Evolutionary conservation across 257 asterid species (phyloP), one percentile per base, ranked within the genome.

Genomic region (Solanum okadae): DNA sequence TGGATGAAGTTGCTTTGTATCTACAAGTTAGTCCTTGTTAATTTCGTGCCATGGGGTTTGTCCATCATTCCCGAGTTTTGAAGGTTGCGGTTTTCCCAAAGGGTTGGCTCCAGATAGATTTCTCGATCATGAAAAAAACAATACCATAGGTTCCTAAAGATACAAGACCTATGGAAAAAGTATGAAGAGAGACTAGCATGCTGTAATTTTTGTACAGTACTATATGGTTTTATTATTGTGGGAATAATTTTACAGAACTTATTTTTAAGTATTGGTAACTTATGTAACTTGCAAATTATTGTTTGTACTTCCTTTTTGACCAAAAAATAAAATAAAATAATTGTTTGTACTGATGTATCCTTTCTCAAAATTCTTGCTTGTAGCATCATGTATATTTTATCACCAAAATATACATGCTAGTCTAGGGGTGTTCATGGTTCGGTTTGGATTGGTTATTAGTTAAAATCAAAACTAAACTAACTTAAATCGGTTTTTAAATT

Each of bases 141-240:
- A 37, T 44, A 87, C 85, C 89, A 78, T 86, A 84, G 89, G 88
- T 91, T 92, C 90, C 89, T 90, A 90, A 90, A 49, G 85, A 70
- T 38, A 46, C 73, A 33, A 52, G 87, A 56, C 40, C 83, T 46
- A 35, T 90, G 88, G 93, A 40, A 81, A 84, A 88, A 90, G 77
- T 90, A 46, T 72, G 76, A 88, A 88, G 85, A 88, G 92, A 87
- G 40, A 87, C 87, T 85, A 88, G 86, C 78, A 86, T 90, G 90
- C 78, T 89, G 93, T 92, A 89, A 89, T 91, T 95, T 92, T 89
- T 94, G 98, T 93, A 95, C 94, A 93, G 95, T 90, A 90, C 88
- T 90, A 85, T 86, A 88, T 93, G 93, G 88, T 89, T 89, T 89
- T 90, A 87, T 77, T 38, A 40, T 77, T 77, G 35, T 77, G 61